Evolutionary conservation across 345 rosid genomes (phyloP), one percentile per base, ranked within the genome.

Genomic region (Eucalyptus tenuipes): DNA sequence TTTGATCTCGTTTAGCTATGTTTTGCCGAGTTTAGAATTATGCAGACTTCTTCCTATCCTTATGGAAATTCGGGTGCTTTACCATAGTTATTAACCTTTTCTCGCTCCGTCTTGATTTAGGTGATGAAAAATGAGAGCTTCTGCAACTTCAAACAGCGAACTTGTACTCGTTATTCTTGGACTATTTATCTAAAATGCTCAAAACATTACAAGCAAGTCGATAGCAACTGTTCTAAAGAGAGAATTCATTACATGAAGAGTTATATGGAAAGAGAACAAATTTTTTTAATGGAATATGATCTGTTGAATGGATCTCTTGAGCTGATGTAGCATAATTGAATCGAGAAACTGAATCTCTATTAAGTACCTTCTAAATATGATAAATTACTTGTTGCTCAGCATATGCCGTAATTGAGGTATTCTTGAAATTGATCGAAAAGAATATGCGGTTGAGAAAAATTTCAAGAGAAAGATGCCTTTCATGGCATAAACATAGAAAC

Each of bases 281-380:
- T 3, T 0, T 33, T 8, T 33, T 33, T 1, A 20, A 0, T 33
- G 25, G 25, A 68, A 68, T 68, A 5, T 61, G 68, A 61, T 61
- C 0, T 61, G n/a, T 13, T 5, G 33, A 61, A 27, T 13, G 68
- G 68, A 13, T 61, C 68, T 27, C 68, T 29, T 61, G 2, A 61
- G 68, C 13, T 10, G 4, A 55, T 68, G 11, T 10, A 17, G 2
- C 44, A 68, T 5, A 18, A 33, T 8, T 17, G 80, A 68, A 68
- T 33, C 13, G 11, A 33, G 13, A 68, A 33, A 68, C 24, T 4
- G 3, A 33, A 33, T 10, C 10, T 68, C 13, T 17, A 17, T 33
- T 68, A 68, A 10, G 44, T 33, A 31, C 40, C 40, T 64, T 31
- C 13, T 9, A 8, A 8, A 31, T 68, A 4, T 9, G 42, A 68